Evolutionary conservation across 192 early-diverging fungal genomes (phyloP).

Genomic region (Gamsiella multidivaricata): DNA sequence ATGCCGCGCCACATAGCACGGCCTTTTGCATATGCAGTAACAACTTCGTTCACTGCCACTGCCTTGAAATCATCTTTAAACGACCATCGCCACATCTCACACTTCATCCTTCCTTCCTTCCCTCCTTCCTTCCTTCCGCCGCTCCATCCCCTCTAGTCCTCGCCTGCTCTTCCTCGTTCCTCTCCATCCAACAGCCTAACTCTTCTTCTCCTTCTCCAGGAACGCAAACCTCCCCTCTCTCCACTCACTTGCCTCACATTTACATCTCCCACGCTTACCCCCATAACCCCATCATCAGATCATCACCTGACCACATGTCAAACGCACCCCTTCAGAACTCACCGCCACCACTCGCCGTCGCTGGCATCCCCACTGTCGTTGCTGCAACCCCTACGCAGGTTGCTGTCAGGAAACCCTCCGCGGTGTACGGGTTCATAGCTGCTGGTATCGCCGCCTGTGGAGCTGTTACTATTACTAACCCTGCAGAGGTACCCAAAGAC

Average conservation of each 20-base stretch:
- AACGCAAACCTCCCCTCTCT: neutral
- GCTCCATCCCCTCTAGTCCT: too few species aligned
- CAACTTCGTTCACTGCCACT: too few species aligned
- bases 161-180: neutral
- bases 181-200: too few species aligned
- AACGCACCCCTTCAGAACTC: slow-evolving; percentile 16
- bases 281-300: neutral
- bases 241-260: neutral
- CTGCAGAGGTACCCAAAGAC: slow-evolving; percentile 76
- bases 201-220: neutral
- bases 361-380: slow-evolving; percentile 1
- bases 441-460: slow-evolving; percentile 90
- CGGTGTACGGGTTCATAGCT: slow-evolving; percentile 71
- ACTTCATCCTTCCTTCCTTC: too few species aligned
- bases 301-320: slow-evolving; percentile 1
- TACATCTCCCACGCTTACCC: neutral
- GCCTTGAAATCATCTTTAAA: too few species aligned
- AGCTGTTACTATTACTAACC: slow-evolving; percentile 97
- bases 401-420: slow-evolving; percentile 47
- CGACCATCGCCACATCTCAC: too few species aligned
- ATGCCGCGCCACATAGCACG: too few species aligned
- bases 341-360: slow-evolving; percentile 9
- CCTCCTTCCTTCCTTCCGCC: too few species aligned
- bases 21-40: too few species aligned
- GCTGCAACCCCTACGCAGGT: neutral